A percentile compares a stretch with the other conserved stretches of the same genome.
Conservation (phyloP, 2,329 filamentous ascomycete species). For the Epichloe amarillans region DNA sequence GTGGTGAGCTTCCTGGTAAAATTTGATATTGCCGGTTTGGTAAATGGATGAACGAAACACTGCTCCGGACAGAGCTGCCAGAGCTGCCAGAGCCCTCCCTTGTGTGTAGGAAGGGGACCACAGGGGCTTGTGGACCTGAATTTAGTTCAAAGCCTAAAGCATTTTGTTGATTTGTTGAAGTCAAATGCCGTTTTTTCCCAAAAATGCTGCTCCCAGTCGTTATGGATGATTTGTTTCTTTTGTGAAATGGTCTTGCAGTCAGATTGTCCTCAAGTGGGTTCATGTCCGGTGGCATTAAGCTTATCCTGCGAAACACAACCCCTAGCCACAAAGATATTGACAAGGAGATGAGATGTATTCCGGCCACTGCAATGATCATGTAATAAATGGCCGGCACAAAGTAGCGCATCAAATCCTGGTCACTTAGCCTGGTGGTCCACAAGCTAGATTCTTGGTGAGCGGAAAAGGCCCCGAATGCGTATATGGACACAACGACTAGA, state of each 20-base stretch:
- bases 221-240: conserved; percentile 55
- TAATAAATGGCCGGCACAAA: conserved; percentile 59
- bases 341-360: conserved; percentile 58
- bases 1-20: conserved; percentile 27
- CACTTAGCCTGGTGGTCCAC: conserved; percentile 58
- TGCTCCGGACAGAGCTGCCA: conserved; percentile 31
- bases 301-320: conserved; percentile 69
- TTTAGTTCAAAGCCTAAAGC: conserved; percentile 29
- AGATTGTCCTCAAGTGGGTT: conserved; percentile 82
- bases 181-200: conserved; percentile 49
- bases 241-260: conserved; percentile 58
- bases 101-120: conserved; percentile 71
- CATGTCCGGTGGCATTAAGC: conserved; percentile 77
- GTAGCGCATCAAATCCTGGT: conserved; percentile 39
- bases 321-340: conserved; percentile 62
- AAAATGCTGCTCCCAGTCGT: conserved; percentile 29
- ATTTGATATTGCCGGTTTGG: conserved; percentile 44
- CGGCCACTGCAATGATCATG: conserved; percentile 47
- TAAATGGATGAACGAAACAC: conserved; percentile 40
- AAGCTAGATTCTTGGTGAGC: conserved; percentile 27
- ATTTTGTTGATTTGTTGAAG: conserved; percentile 20
- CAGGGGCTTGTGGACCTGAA: conserved; percentile 35
- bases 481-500: conserved; percentile 39
- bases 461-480: conserved; percentile 38
- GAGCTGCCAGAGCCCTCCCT: conserved; percentile 34